phyloP scores from a whole-genome alignment of 75 land plant genomes.

The Ceratopteris richardii region DNA sequence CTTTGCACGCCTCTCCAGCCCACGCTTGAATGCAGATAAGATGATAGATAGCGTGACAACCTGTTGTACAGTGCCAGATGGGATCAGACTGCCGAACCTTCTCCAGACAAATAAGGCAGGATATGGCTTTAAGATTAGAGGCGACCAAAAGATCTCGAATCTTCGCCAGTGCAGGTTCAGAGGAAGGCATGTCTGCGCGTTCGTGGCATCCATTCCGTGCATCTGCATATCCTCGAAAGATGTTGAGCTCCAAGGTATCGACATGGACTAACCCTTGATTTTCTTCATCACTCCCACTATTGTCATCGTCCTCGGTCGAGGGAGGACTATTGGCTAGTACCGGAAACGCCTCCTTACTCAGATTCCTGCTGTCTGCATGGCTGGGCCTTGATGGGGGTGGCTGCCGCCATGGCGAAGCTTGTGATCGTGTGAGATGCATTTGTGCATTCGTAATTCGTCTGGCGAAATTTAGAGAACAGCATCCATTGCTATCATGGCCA shows the following conservation, averaged over 20 bases:
- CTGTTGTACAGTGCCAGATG: conserved; percentile 73
- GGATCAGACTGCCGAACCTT: conserved; percentile 63
- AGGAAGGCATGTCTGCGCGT: conserved; percentile 1
- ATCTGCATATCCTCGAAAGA: conserved; percentile 15
- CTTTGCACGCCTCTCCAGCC: conserved; percentile 62
- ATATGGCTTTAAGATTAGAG: conserved; percentile 50
- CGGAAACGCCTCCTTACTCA: no score
- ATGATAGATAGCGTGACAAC: conserved; percentile 80
- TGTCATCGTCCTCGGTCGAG: conserved; percentile 14
- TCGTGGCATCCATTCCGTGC: conserved; percentile 5
- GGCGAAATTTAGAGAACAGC: no score
- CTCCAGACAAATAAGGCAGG: conserved; percentile 93
- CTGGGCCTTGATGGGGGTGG: background rate
- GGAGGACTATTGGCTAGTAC: background rate
- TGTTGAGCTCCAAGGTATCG: conserved; percentile 11
- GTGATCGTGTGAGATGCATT: no score
- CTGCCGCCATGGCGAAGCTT: no score
- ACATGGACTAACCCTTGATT: conserved; percentile 1
- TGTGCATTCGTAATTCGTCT: no score
- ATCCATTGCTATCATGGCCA: no score
- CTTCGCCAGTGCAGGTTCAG: conserved; percentile 42
- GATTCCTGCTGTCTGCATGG: no score
- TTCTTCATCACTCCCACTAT: conserved; percentile 7
- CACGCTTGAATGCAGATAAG: conserved; percentile 85
- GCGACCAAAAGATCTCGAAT: conserved; percentile 70